Base-by-base conservation (phyloP, 1,139 yeast genomes). In the Citeromyces siamensis region DNA sequence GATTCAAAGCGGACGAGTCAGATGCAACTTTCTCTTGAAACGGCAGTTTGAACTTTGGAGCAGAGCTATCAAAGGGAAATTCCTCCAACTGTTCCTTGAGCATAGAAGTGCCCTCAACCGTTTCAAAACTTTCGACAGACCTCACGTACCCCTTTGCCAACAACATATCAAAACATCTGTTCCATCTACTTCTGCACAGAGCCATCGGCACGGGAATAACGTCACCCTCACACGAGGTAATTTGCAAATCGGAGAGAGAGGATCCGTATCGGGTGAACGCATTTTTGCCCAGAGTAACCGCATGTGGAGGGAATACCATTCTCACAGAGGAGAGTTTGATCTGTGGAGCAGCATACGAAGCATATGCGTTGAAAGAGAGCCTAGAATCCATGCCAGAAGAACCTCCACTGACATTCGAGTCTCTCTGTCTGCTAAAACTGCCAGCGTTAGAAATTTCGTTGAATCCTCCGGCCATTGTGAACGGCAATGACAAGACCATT, bases 321-420 rank as follows among this genome's bases (percentile, higher is more conserved):
- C 76, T 62, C 32, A 76, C 74, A 2, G 81, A 72, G 16, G 82
- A 74, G 45, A 76, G 68, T 40, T 73, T 75, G 6, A 75, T 61
- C 27, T 74, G 72, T 2, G 88, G 88, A 0, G 86, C 83, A 20
- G 79, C 75, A 51, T 80, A 80, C 46, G 76, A 75, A n/a, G 82
- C 78, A 48, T 81, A 81, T 27, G 74, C 84, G 41, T 71, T 78
- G 50, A 80, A 81, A 39, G 31, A 26, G 6, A 26, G 31, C 16
- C 31, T 26, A 5, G 31, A 26, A 9, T 26, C 31, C 17, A 14
- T 14, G 6, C 31, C 31, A 6, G 31, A 26, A 8, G 31, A 26
- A 5, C 31, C 31, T 5, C 31, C 31, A n/a, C 31, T 26, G 9
- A 19, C 35, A n/a, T 32, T 32, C 26, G 22, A 19, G 35, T 32